Base-by-base conservation (phyloP, 768 basidiomycete genomes). In the Cyathus striatus region DNA sequence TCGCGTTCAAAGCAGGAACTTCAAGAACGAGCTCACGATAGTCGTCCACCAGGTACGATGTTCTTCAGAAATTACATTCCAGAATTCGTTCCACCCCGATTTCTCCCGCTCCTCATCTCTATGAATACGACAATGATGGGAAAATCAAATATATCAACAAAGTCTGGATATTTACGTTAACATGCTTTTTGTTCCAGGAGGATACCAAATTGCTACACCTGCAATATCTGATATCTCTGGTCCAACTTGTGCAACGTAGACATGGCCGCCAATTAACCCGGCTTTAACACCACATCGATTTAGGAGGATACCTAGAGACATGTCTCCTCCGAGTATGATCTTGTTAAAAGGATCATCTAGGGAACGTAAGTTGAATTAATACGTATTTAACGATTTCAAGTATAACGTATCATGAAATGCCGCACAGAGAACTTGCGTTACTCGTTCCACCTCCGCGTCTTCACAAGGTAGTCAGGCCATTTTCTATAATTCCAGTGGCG, bases 181-280 rank as follows among this genome's bases (percentile, higher is more conserved):
- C 23, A 55, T 49, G 14, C 48, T 37, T 12, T 43, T 46, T 37
- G 51, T 48, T 1, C 63, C 62, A 4, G 63, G 65, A 1, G 60
- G 57, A 47, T 54, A 62, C 61, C 62, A 63, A 9, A 59, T 14
- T 9, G 61, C 58, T 5, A 53, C 59, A 16, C 62, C 60, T 9
- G 62, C 50, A 23, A 64, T 59, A 20, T 62, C 56, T 6, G 44
- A 41, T 1, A 44, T 25, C 3, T 44, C 40, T 9, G 53, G 47
- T 3, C 58, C 57, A 6, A 57, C 22, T n/a, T 46, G 35, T n/a
- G 59, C 54, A 7, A 60, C 47, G 21, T 60, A 55, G 3, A 62
- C 47, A 23, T 57, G 46, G 21, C 63, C 62, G 5, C 61, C 62
- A 18, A 63, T 46, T 10, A 50, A 35, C 1, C 55, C 51, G 4